These are phyloP conservation scores for Leccinum arenicola DNA, from an alignment of 768 basidiomycete species.

Conservation along the genomic window DNA sequence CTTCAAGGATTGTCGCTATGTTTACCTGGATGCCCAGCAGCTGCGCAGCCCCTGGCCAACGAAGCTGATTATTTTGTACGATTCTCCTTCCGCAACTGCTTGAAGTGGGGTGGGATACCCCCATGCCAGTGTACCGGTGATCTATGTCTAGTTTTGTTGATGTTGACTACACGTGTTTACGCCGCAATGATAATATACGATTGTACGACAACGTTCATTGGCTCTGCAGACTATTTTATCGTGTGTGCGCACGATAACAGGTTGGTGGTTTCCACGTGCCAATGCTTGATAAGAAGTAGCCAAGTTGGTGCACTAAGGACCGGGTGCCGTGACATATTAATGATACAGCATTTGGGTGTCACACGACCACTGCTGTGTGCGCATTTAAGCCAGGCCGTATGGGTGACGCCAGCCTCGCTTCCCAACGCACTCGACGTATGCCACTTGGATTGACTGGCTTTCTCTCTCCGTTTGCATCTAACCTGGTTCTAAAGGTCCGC, in stretches of 20 bases:
- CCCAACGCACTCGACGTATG: background rate
- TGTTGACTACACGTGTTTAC: background rate
- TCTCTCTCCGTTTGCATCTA: background rate
- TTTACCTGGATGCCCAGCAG: constrained; percentile 54
- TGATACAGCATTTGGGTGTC: background rate
- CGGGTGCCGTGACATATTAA: constrained; percentile 4
- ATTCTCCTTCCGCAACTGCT: constrained; percentile 14
- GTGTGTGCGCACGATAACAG: background rate
- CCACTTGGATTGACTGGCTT: background rate
- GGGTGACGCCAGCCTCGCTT: background rate
- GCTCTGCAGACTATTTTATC: constrained; percentile 1
- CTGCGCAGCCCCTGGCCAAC: constrained; percentile 64
- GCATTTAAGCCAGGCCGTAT: constrained; percentile 1
- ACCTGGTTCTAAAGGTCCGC: constrained; percentile 3
- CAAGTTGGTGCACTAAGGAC: background rate
- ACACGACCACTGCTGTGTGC: background rate
- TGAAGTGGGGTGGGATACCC: constrained; percentile 11
- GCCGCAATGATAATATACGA: background rate
- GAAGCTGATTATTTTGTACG: constrained; percentile 54
- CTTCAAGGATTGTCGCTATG: constrained; percentile 47
- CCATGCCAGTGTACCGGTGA: background rate
- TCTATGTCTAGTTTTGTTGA: background rate
- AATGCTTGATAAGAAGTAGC: background rate
- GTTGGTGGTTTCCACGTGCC: background rate
- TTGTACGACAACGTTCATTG: background rate